These are phyloP conservation scores for Hydnum rufescens DNA, from an alignment of 768 basidiomycete genomes.

Conservation along the genomic window DNA sequence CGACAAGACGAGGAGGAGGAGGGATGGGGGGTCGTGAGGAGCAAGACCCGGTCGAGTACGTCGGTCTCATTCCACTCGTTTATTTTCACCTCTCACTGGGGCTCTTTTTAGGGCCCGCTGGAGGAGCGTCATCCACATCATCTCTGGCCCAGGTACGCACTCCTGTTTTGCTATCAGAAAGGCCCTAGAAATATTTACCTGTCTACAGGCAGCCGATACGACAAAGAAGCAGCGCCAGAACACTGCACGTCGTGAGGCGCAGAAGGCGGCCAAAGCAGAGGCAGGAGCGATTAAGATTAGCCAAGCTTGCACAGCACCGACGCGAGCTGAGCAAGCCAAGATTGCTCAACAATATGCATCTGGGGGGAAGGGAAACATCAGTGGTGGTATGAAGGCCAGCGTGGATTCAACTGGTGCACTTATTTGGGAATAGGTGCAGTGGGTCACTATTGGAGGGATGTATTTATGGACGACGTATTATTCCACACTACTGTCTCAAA, in stretches of 20 bases:
- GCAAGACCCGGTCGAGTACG: constrained; percentile 20
- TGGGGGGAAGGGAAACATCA: constrained; percentile 1
- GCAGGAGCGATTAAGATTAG: constrained; percentile 31
- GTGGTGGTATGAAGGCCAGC: constrained; percentile 13
- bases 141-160: no score
- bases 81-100: no score
- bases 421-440: constrained; percentile 11
- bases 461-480: background rate
- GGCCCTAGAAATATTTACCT: no score
- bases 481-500: no score
- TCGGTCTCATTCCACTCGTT: background rate
- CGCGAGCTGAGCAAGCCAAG: constrained; percentile 35
- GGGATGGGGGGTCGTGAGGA: constrained; percentile 56
- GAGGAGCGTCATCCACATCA: no score
- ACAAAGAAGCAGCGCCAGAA: constrained; percentile 59
- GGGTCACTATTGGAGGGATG: background rate
- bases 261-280: constrained; percentile 37
- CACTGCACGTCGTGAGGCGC: constrained; percentile 33
- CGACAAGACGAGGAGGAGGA: constrained; percentile 57
- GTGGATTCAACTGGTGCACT: constrained; percentile 12
- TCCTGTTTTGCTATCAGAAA: no score
- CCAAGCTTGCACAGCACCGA: constrained; percentile 35
- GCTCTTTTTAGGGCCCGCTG: no score
- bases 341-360: constrained; percentile 22
- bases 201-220: constrained; percentile 25